A percentile compares a stretch with the other conserved stretches of the same genome.
Conservation (phyloP, 169 alveolate genomes). For the Eimeria necatrix region DNA sequence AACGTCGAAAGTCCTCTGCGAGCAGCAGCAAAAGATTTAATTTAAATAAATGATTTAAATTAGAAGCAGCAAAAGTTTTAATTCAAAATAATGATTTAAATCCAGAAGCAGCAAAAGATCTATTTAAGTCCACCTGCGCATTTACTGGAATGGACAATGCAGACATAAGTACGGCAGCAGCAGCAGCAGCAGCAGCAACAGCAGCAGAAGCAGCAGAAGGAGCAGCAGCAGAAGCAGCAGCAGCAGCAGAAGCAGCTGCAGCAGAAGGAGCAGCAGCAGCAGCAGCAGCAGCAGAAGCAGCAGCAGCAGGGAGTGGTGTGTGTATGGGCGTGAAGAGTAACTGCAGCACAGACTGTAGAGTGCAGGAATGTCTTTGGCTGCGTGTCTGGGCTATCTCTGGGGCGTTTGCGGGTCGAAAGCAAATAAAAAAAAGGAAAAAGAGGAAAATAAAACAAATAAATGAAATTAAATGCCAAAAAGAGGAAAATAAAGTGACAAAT, state of each 20-base stretch:
- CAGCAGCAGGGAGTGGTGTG: too few species aligned
- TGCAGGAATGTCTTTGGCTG: background rate
- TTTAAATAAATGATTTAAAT: background rate
- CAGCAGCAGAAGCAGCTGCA: background rate
- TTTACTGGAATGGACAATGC: too few species aligned
- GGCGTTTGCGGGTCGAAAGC: too few species aligned
- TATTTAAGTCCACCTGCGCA: background rate
- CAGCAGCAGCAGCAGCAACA: background rate
- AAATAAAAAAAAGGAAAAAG: too few species aligned
- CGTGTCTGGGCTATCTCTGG: background rate
- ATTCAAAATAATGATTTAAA: background rate
- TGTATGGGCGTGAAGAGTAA: too few species aligned
- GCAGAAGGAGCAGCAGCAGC: background rate
- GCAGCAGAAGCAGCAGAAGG: background rate
- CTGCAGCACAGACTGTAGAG: background rate
- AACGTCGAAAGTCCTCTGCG: slow-evolving; percentile 83
- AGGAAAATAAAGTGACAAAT: too few species aligned
- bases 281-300: background rate
- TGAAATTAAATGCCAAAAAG: too few species aligned
- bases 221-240: background rate
- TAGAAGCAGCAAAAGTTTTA: too few species aligned
- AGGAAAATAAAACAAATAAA: too few species aligned
- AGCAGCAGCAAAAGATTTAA: slow-evolving; percentile 7
- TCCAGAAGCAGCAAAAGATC: background rate
- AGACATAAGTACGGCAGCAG: too few species aligned